Base-by-base conservation (phyloP, 2,329 filamentous ascomycete genomes). In the Coniosporium uncinatum region DNA sequence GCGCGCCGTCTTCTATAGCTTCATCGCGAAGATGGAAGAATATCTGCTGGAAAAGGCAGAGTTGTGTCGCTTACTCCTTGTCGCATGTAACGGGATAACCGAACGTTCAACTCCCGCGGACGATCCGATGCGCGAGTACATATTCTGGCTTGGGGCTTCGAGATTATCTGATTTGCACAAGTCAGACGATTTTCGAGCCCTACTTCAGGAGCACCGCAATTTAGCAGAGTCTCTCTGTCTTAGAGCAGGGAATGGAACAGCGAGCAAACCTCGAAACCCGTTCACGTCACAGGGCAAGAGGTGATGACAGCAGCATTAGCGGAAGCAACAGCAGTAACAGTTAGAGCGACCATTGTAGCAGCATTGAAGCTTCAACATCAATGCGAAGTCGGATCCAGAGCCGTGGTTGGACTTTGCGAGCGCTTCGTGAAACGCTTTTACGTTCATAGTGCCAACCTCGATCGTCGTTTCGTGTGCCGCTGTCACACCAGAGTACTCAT, bases 111-210 rank as follows among this genome's bases (percentile, higher is more conserved):
- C 33, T 36, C 39, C 39, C 11, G 22, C n/a, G 24, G 39, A 41
- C 20, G 39, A 41, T 22, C 39, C 39, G 4, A 24, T 36, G 29
- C 39, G 39, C 29, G 39, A 41, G n/a, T 19, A 34, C 11, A 36
- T 41, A 6, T 41, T 41, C 18, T 41, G 39, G 39, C 39, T 41
- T 21, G 39, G 21, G 4, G 32, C 24, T 4, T 21, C 14, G 14
- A 37, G 20, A 2, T 14, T 41, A 14, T 14, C 18, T 13, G n/a
- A 27, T 17, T 16, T 41, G 14, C 39, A 36, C 8, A 21, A 22
- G 32, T 34, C 17, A 20, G 39, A 41, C 20, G 39, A 41, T 5
- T 41, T 41, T 17, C 39, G 22, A 2, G 27, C 22, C 20, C 13
- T 41, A n/a, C 18, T 41, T 17, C 19, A 16, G 5, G 29, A 34